Base-by-base conservation (phyloP, 495 filamentous ascomycete genomes). In the Penicillium diatomitis region DNA sequence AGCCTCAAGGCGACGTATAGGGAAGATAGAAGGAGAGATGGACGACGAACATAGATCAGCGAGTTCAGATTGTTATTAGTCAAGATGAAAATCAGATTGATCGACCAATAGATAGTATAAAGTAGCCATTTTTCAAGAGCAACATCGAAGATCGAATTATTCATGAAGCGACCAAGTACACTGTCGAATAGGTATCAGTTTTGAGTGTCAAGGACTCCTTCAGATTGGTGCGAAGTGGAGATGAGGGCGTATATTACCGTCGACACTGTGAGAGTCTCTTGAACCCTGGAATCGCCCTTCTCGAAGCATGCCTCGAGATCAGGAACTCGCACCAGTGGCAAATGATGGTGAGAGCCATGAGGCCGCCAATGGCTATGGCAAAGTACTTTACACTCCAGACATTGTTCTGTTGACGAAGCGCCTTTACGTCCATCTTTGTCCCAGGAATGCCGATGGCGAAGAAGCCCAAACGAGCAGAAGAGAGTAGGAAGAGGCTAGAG, bases 1-100 rank as follows among this genome's bases (percentile, higher is more conserved):
- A 2, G 7, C 9, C 27, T 31, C 3, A 32, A n/a, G 10, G 6
- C 8, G 11, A 44, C 27, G 7, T n/a, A 44, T n/a, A 10, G 10
- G 9, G 30, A 8, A 6, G 38, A n/a, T 4, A 6, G 11, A 8
- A 28, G 4, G 4, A 27, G 11, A 6, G 11, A 8, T 6, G 4
- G 4, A 27, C 5, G 11, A 40, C 38, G 11, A 12, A 40, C 38
- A 28, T 40, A 40, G 3, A 11, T n/a, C 28, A 40, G 38, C 8
- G 11, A 11, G 2, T 39, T 20, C 12, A 53, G 44, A 8, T 51
- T 37, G 41, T 48, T 11, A 11, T 51, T 51, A 60, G 41, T 74
- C 46, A 82, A 73, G 6, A 60, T 66, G 41, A 82, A 58, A 5
- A 68, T 54, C 28, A 70, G 53, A 52, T 82, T 81, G 52, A 79